A percentile compares a stretch with the other conserved stretches of the same genome.
These are phyloP conservation scores for Penicillium steckii DNA, from an alignment of 495 filamentous ascomycete genomes.

Conservation along the genomic window DNA sequence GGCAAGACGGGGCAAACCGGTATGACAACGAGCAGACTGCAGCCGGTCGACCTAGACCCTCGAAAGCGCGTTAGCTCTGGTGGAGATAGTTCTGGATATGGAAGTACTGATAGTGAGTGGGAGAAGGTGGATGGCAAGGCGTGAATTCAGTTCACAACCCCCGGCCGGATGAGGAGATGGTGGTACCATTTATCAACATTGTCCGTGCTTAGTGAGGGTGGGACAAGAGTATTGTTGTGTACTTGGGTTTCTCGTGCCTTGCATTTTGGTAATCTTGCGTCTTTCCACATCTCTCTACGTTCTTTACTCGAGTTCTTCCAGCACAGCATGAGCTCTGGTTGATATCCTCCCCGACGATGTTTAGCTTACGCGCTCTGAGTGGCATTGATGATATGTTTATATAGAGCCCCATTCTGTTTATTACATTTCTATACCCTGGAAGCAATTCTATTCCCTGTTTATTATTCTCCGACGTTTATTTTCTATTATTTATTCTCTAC, in stretches of 20 bases:
- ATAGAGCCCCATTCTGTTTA: neutral
- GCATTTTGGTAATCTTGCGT: no score
- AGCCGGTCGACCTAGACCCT: constrained; percentile 29
- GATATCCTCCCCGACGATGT: neutral
- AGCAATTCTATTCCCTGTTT: no score
- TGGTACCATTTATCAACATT: no score
- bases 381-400: constrained; percentile 1
- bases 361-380: neutral
- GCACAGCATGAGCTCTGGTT: neutral
- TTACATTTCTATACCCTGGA: constrained; percentile 2
- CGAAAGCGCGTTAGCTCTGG: constrained; percentile 44
- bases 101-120: constrained; percentile 57
- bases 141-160: no score
- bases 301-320: no score
- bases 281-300: no score
- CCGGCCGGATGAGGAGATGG: no score
- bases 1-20: constrained; percentile 17
- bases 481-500: no score
- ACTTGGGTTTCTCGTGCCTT: no score
- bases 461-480: no score
- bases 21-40: constrained; percentile 26
- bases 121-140: constrained; percentile 49
- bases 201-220: no score
- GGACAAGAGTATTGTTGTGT: no score
- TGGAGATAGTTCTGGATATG: constrained; percentile 49